Base-by-base conservation (phyloP, 768 basidiomycete species). In the Pleurotus tuber-regium region DNA sequence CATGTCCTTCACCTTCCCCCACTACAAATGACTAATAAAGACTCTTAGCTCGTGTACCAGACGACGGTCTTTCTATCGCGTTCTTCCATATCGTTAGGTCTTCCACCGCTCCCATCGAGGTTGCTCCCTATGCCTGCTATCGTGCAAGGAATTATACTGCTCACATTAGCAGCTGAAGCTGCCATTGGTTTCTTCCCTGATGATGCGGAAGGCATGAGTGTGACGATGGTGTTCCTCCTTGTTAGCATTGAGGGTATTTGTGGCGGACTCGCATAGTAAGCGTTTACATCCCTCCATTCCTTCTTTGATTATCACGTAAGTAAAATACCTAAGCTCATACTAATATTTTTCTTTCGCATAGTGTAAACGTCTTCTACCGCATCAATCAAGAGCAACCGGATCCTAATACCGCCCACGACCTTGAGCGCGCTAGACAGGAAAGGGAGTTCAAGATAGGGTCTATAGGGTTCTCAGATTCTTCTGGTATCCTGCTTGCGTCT, bases 61-160 rank as follows among this genome's bases (percentile, higher is more conserved):
- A 82, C 89, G 18, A 90, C 90, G 35, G 95, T 97, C 40, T 97
- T 98, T 71, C 64, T 98, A 53, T 96, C 95, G 4, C 87, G 95
- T 3, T 96, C 95, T 0, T 87, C 91, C 6, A 87, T 95, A 52
- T 89, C 92, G 5, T 67, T 95, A 33, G 91, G 90, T 10, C 56
- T 97, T 9, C 90, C 91, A 0, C 81, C 94, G 0, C 72, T 97
- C 4, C 92, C 93, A 0, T 63, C 72, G 14, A 72, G 68, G 1
- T 68, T 91, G 6, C 79, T 98, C 10, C 70, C 87, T 2, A 62
- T 92, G 2, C 95, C 95, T 4, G 84, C 92, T 0, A 67, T 92
- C 30, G 62, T 87, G 10, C 94, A 97, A 68, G 78, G 73, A 52
- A 60, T 60, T 36, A 84, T 94, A 55, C 76, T 96, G 28, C 55